These are phyloP conservation scores for Isabelozyma gotoi DNA, from an alignment of 805 yeast genomes.

Conservation along the genomic window DNA sequence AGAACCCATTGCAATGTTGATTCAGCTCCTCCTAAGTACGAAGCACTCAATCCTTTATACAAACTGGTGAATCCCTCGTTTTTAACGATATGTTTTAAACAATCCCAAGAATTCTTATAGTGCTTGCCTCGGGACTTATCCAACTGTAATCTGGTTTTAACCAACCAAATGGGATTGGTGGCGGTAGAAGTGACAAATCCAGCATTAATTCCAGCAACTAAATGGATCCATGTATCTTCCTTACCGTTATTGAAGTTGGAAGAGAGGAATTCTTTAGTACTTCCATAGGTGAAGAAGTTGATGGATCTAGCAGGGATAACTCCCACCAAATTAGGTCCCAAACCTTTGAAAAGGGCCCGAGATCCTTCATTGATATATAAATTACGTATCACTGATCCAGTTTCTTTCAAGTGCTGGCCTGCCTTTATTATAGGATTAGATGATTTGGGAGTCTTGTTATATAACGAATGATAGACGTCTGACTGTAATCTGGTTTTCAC, in stretches of 20 bases:
- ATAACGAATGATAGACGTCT: slow-evolving; percentile 67
- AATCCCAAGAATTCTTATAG: slow-evolving; percentile 85
- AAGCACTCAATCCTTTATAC: slow-evolving; percentile 90
- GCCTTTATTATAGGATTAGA: slow-evolving; percentile 43
- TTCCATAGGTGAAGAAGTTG: slow-evolving; percentile 94
- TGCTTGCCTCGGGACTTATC: slow-evolving; percentile 69
- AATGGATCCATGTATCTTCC: slow-evolving; percentile 83
- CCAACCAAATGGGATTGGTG: slow-evolving; percentile 97
- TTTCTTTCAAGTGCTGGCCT: slow-evolving; percentile 76
- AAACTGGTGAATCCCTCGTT: slow-evolving; percentile 80
- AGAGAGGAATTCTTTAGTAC: slow-evolving; percentile 78
- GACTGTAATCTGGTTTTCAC: slow-evolving; percentile 94
- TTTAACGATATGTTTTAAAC: slow-evolving; percentile 64
- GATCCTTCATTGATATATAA: slow-evolving; percentile 80
- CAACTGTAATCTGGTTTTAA: slow-evolving; percentile 90
- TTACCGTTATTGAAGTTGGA: slow-evolving; percentile 65
- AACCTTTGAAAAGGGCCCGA: slow-evolving; percentile 85
- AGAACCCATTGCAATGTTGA: slow-evolving; percentile 95
- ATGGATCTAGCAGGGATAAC: slow-evolving; percentile 98
- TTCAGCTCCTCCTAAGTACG: slow-evolving; percentile 90
- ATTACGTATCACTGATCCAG: slow-evolving; percentile 65
- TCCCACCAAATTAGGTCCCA: slow-evolving; percentile 96
- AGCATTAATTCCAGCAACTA: slow-evolving; percentile 84
- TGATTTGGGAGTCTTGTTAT: slow-evolving; percentile 47
- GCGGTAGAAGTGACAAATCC: slow-evolving; percentile 94